Evolutionary conservation across 768 basidiomycete genomes (phyloP).

Genomic region (Agrocybe pediades): DNA sequence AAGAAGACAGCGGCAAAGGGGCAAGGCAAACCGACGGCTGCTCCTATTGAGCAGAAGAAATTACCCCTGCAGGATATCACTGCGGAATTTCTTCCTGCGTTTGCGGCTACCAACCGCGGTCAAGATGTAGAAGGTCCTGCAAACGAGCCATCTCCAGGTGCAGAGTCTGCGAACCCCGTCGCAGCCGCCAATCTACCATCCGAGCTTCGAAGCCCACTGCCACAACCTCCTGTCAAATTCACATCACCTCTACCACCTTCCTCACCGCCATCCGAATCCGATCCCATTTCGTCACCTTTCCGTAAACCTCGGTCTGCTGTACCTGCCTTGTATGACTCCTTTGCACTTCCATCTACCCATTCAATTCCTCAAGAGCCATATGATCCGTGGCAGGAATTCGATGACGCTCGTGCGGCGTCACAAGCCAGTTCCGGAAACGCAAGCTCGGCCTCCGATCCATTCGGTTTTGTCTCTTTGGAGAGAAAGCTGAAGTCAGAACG

Average conservation of each 20-base stretch:
- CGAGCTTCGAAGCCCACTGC: neutral
- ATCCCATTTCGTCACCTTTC: conserved; percentile 13
- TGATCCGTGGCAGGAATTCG: conserved; percentile 26
- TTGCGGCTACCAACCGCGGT: conserved; percentile 29
- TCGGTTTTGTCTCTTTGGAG: conserved; percentile 59
- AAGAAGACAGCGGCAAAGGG: conserved; percentile 20
- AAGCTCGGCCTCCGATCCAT: conserved; percentile 47
- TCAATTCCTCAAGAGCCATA: conserved; percentile 7
- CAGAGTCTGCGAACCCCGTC: conserved; percentile 7
- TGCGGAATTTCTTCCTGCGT: conserved; percentile 27
- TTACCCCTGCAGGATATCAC: conserved; percentile 37
- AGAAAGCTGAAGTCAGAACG: conserved; percentile 46
- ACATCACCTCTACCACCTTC: conserved; percentile 37
- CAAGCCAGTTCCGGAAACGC: conserved; percentile 13
- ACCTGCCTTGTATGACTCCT: conserved; percentile 1
- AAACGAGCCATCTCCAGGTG: conserved; percentile 1
- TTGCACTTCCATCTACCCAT: conserved; percentile 8
- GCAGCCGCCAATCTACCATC: conserved; percentile 7
- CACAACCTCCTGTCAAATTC: conserved; percentile 8
- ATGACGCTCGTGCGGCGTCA: conserved; percentile 13
- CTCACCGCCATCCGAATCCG: conserved; percentile 31
- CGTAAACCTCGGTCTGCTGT: neutral
- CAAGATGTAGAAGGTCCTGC: conserved; percentile 5
- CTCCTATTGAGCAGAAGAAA: conserved; percentile 27
- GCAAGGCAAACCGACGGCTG: conserved; percentile 21